These are phyloP conservation scores for Xerocomellus chrysenteron DNA, from an alignment of 768 basidiomycete genomes.

Conservation along the genomic window DNA sequence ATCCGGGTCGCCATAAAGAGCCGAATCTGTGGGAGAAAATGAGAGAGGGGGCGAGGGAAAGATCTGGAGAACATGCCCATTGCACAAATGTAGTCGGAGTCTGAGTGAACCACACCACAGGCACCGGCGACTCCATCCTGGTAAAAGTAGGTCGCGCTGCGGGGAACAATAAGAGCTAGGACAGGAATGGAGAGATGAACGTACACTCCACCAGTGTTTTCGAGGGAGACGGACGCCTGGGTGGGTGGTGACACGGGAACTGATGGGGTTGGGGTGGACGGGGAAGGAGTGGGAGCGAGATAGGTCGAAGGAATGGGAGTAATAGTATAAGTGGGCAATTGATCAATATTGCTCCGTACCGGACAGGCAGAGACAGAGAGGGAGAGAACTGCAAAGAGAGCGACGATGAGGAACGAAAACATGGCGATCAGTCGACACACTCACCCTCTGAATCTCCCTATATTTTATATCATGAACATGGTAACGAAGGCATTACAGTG, in stretches of 20 bases:
- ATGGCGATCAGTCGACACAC: slow-evolving; percentile 17
- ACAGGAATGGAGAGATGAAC: slow-evolving; percentile 11
- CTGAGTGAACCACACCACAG: slow-evolving; percentile 64
- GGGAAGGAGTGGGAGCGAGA: no score
- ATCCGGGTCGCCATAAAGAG: slow-evolving; percentile 46
- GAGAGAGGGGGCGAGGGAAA: neutral
- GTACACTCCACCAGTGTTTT: slow-evolving; percentile 42
- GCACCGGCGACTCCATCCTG: slow-evolving; percentile 76
- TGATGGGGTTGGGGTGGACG: neutral
- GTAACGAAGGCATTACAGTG: no score
- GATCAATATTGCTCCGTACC: neutral
- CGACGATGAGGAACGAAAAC: slow-evolving; percentile 40
- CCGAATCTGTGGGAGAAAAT: slow-evolving; percentile 39
- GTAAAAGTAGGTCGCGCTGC: slow-evolving; percentile 64
- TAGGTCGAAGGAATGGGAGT: no score
- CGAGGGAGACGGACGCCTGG: slow-evolving; percentile 8
- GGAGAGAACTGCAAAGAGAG: slow-evolving; percentile 64
- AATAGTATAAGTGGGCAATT: no score
- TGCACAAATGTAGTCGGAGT: slow-evolving; percentile 60
- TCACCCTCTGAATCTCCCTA: neutral
- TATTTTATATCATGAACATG: neutral
- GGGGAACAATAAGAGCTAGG: neutral
- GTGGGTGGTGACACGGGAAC: neutral
- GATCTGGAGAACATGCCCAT: slow-evolving; percentile 44
- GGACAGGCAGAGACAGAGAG: slow-evolving; percentile 39